These are phyloP conservation scores for Colletotrichum sp. DNA, from an alignment of 2,329 filamentous ascomycete species.

Conservation along the genomic window DNA sequence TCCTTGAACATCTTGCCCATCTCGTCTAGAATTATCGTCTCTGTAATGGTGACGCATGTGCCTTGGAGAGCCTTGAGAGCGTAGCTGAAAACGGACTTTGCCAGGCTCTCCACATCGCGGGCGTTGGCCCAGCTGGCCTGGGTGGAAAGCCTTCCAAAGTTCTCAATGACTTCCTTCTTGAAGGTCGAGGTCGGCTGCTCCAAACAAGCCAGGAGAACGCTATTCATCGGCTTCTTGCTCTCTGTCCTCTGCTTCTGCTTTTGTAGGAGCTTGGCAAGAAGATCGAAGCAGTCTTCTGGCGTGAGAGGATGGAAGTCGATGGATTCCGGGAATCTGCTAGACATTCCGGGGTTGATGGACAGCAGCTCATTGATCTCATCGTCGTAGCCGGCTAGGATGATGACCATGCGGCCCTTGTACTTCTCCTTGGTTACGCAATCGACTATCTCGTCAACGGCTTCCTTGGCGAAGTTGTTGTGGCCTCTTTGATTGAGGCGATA, in stretches of 20 bases:
- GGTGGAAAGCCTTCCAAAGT: conserved; percentile 44
- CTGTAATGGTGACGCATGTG: conserved; percentile 20
- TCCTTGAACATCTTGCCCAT: conserved; percentile 29
- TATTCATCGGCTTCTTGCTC: conserved; percentile 13
- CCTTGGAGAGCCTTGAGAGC: conserved; percentile 28
- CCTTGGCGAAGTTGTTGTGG: no score
- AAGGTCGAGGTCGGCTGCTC: conserved; percentile 17
- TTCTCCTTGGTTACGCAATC: no score
- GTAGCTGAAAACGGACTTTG: conserved; percentile 52
- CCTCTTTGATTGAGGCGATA: no score
- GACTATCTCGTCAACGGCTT: no score
- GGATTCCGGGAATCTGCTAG: no score
- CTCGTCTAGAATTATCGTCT: conserved; percentile 16
- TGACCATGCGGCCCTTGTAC: no score
- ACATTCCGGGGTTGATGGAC: no score
- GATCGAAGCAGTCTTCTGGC: no score
- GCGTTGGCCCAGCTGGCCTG: conserved; percentile 66
- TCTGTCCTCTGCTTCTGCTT: conserved; percentile 34
- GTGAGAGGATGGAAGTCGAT: no score
- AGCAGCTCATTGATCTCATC: no score
- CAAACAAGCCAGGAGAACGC: conserved; percentile 29
- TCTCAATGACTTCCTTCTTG: conserved; percentile 26
- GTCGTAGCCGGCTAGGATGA: no score
- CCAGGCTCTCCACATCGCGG: conserved; percentile 63
- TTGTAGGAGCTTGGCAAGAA: conserved; percentile 36